Evolutionary conservation across 441 rosid species (phyloP), one percentile per base, ranked within the genome.

Genomic region (Pelargonium exstipulatum): DNA sequence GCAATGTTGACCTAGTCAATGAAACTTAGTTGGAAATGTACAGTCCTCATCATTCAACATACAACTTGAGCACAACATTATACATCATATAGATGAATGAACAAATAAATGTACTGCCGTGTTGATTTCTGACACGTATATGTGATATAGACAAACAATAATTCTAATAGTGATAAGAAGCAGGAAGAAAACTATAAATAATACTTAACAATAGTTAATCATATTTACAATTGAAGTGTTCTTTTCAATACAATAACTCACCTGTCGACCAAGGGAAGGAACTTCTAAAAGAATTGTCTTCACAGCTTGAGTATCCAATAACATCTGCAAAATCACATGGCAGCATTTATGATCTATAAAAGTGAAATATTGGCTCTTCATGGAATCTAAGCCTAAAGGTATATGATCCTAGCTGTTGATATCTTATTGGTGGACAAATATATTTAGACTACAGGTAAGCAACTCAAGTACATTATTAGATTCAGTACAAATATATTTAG

Each of bases 241-340:
- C n/a, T 58, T 58, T 20, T 8, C 4, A 22, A 26, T 0, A 57
- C 45, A 72, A 22, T 16, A 17, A 67, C 85, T 83, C 71, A 90
- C 99, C 95, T 89, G 99, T 63, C 85, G 87, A 66, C 93, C 98
- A 67, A 95, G 96, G 45, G 91, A 84, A 71, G 99, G 99, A 79
- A 95, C 85, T 63, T 92, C 99, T 58, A 92, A 81, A 64, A 95
- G 98, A 84, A 95, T 89, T 53, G 97, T 89, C 86, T 95, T 95
- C 69, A 95, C 86, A 62, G 99, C 98, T 82, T 95, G 99, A 29
- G 99, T 95, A 81, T 92, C 99, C 79, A 90, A 82, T 71, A 95
- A 83, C 99, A 95, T 92, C 99, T 92, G 91, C 83, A 83, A 76
- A 74, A 35, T 26, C 63, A 58, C 57, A 80, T 71, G 48, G 66